Evolutionary conservation across 306 rosid species (phyloP), one percentile per base, ranked within the genome.

Genomic region (Vicia villosa): DNA sequence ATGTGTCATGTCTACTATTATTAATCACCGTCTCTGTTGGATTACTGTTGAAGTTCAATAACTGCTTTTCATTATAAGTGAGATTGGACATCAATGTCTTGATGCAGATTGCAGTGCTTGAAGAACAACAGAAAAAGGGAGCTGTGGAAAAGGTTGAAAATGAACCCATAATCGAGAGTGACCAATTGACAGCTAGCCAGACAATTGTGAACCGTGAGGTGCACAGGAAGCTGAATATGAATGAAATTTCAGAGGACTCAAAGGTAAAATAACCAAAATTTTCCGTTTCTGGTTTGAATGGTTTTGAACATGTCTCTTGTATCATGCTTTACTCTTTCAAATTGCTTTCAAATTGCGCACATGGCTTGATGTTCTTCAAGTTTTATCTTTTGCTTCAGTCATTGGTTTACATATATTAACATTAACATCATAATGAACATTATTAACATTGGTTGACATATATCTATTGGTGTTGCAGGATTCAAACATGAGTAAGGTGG

Each of bases 101-200:
- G 45, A 42, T 85, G 82, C 81, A 95, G 99, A 84, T 95, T 83
- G 89, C 86, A 42, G 89, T 77, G 50, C 81, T 95, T 13, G 95
- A 94, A 76, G 96, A 89, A 38, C n/a, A n/a, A n/a, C 91, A 87
- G 79, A 95, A 80, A 60, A 87, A 30, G 73, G 45, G n/a, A 34
- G 85, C 22, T n/a, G 73, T 63, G 16, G 80, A 75, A 47, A 86
- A 68, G 72, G 45, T 64, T n/a, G 89, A 83, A 77, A 55, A 63
- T n/a, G 80, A 74, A 74, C 58, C 59, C 42, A 16, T 66, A 10
- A 34, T 63, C 37, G 87, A 77, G 70, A 76, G 22, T 34, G 83
- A 67, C 46, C 83, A 77, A 43, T 57, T 61, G 28, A 72, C 66
- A 1, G 69, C 74, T 19, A 58, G 60, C 49, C 73, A 70, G 5